Evolutionary conservation across 768 basidiomycete species (phyloP).

Genomic region (Hysterangium stoloniferum): DNA sequence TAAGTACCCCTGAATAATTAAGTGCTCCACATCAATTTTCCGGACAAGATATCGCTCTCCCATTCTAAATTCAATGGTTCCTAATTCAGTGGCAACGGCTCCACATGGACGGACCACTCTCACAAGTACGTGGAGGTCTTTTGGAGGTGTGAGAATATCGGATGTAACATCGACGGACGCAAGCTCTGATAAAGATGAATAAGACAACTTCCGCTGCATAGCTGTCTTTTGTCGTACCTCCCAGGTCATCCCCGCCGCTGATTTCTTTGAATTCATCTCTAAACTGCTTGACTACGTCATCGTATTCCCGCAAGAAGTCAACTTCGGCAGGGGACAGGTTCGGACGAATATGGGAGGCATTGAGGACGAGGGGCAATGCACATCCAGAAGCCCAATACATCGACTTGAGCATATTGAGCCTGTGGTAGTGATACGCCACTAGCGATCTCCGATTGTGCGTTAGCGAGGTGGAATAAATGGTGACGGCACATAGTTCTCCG

Average conservation of each 20-base stretch:
- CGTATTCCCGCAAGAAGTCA: conserved; percentile 79
- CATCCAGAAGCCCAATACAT: conserved; percentile 89
- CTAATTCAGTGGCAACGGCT: conserved; percentile 84
- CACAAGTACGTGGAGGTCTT: conserved; percentile 83
- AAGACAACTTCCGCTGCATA: background rate
- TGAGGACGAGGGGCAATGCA: conserved; percentile 76
- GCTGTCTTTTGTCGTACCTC: background rate
- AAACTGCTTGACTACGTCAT: conserved; percentile 73
- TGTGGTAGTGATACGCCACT: conserved; percentile 85
- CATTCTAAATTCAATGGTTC: conserved; percentile 82
- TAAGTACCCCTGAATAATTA: conserved; percentile 89
- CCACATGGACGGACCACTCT: conserved; percentile 86
- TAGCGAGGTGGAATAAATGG: conserved; percentile 85
- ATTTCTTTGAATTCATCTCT: conserved; percentile 70
- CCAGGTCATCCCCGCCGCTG: conserved; percentile 9
- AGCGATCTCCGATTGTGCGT: conserved; percentile 93
- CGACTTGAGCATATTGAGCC: conserved; percentile 74
- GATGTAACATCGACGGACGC: conserved; percentile 62
- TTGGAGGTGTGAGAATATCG: conserved; percentile 74
- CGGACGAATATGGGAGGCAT: conserved; percentile 55
- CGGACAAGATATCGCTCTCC: conserved; percentile 88
- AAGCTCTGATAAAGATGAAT: conserved; percentile 36
- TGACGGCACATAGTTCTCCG: conserved; percentile 52
- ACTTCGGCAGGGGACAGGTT: conserved; percentile 76
- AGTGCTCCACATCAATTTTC: conserved; percentile 83